Percentiles rank a stretch among this genome's conserved stretches.
Conservation (phyloP, 106 monocot genomes). For the Allium cepa region DNA sequence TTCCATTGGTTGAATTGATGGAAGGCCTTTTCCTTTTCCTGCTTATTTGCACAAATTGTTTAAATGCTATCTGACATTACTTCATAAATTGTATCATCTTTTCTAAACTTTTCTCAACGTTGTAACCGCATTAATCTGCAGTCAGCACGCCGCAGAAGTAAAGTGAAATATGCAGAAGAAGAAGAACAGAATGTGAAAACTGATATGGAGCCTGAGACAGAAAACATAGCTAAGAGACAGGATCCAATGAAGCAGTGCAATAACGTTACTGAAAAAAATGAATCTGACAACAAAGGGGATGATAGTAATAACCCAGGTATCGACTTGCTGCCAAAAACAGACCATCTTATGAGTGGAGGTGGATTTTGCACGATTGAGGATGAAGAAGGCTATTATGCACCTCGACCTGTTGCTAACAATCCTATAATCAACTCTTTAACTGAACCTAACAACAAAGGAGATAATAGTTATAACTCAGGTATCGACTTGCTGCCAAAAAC, state of each 20-base stretch:
- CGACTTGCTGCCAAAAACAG: constrained; percentile 3
- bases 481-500: background rate
- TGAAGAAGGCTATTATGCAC: constrained; percentile 8
- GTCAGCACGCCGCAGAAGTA: constrained; percentile 45
- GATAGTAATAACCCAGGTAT: background rate
- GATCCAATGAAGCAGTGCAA: background rate
- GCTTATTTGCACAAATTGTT: background rate
- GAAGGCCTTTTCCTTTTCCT: background rate
- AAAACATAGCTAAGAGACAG: constrained; percentile 7
- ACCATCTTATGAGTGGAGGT: constrained; percentile 43
- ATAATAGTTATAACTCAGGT: background rate
- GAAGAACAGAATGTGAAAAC: constrained; percentile 37
- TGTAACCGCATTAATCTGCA: constrained; percentile 7
- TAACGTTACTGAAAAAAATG: background rate
- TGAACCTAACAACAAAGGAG: background rate
- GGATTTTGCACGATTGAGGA: constrained; percentile 42
- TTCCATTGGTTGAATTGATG: background rate
- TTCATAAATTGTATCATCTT: background rate
- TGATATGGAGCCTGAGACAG: background rate
- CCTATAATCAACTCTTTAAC: background rate
- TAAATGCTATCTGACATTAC: background rate
- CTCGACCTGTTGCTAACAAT: background rate
- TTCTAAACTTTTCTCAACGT: background rate
- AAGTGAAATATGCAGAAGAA: constrained; percentile 49
- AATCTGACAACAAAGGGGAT: background rate